Conservation (phyloP, 1,284 basidiomycete species). For the Wallemia mellicola region DNA sequence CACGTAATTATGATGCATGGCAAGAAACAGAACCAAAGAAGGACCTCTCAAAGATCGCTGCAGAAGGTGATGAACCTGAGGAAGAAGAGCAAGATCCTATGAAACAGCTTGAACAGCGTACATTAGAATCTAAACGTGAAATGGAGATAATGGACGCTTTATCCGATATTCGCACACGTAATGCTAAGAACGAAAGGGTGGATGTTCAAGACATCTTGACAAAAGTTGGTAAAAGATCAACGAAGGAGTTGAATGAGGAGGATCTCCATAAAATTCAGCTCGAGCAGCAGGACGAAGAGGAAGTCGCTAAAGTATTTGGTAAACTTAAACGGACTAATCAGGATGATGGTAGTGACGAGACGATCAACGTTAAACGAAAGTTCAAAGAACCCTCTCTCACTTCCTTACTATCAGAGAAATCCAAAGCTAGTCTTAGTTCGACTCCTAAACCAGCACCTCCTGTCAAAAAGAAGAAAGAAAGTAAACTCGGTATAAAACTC, state of each 20-base stretch:
- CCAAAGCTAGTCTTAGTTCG: constrained; percentile 29
- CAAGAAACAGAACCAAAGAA: constrained; percentile 40
- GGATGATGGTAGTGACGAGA: constrained; percentile 11
- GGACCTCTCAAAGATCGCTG: constrained; percentile 28
- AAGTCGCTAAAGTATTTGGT: constrained; percentile 59
- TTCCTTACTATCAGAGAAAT: constrained; percentile 39
- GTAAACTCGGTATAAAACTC: constrained; percentile 11
- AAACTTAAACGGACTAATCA: constrained; percentile 24
- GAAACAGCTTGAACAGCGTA: constrained; percentile 78
- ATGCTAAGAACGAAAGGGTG: constrained; percentile 61
- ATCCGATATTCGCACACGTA: constrained; percentile 73
- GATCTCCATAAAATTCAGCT: constrained; percentile 31
- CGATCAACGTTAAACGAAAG: constrained; percentile 44
- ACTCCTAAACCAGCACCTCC: constrained; percentile 9
- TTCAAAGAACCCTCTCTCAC: constrained; percentile 35
- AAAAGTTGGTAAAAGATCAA: constrained; percentile 6
- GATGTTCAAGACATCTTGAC: constrained; percentile 22
- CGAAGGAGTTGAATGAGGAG: constrained; percentile 27
- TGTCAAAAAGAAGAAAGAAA: constrained; percentile 26
- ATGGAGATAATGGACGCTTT: constrained; percentile 95
- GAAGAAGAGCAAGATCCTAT: constrained; percentile 75
- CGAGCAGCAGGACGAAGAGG: constrained; percentile 70
- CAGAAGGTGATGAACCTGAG: constrained; percentile 40
- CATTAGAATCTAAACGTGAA: constrained; percentile 69
- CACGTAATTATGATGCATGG: constrained; percentile 35